Conservation (phyloP, 306 rosid genomes). For the Vicia villosa region DNA sequence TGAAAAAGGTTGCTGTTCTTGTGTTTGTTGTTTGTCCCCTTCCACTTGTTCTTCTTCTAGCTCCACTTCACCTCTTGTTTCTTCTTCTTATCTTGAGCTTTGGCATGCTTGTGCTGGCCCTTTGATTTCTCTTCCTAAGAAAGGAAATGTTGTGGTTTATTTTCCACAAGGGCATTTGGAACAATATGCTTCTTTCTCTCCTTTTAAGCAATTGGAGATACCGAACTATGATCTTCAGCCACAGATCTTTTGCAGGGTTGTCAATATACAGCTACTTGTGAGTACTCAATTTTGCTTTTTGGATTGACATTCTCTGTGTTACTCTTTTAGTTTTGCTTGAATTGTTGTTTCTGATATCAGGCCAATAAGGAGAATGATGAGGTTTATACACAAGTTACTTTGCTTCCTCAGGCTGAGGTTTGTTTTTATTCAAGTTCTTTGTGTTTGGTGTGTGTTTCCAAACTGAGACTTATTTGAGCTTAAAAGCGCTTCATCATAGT, state of each 20-base stretch:
- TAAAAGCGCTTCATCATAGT: no score
- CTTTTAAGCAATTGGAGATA: slow-evolving; percentile 69
- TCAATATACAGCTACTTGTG: slow-evolving; percentile 84
- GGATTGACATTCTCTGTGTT: slow-evolving; percentile 1
- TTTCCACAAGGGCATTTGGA: slow-evolving; percentile 97
- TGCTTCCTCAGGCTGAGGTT: slow-evolving; percentile 91
- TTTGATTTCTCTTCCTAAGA: slow-evolving; percentile 83
- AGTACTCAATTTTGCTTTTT: slow-evolving; percentile 47
- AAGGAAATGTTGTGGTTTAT: slow-evolving; percentile 88
- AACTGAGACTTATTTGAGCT: not conserved
- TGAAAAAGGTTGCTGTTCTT: slow-evolving; percentile 49
- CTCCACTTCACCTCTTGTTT: slow-evolving; percentile 54
- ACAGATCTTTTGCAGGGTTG: slow-evolving; percentile 92
- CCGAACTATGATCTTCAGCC: slow-evolving; percentile 80
- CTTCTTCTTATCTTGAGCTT: slow-evolving; percentile 90
- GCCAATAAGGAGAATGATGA: slow-evolving; percentile 98
- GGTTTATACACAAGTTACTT: slow-evolving; percentile 84
- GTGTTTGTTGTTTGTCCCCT: slow-evolving; percentile 62
- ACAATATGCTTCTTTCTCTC: slow-evolving; percentile 70
- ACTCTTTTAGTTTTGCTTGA: slow-evolving; percentile 26
- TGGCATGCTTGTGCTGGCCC: slow-evolving; percentile 99
- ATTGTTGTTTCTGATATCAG: slow-evolving; percentile 46
- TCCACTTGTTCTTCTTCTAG: slow-evolving; percentile 70
- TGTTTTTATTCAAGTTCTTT: slow-evolving; percentile 28
- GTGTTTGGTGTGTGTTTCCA: slow-evolving; percentile 36